A percentile compares a stretch with the other conserved stretches of the same genome.
These are phyloP conservation scores for Chytriomyces hyalinus DNA, from an alignment of 192 early-diverging fungal genomes.

Conservation along the genomic window DNA sequence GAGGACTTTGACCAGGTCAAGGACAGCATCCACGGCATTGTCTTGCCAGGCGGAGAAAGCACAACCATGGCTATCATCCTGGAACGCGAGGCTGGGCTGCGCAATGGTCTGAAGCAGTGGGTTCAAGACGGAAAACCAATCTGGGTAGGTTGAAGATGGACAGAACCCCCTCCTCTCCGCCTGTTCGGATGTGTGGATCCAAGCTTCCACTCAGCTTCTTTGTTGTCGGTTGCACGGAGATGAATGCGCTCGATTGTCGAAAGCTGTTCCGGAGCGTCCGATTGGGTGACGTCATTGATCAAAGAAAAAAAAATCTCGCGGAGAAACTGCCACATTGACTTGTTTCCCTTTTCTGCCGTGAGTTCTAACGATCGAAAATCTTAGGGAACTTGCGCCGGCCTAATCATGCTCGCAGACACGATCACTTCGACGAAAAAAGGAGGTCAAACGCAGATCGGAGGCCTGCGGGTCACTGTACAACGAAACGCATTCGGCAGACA, in stretches of 20 bases:
- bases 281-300: too few species aligned
- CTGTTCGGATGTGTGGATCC: too few species aligned
- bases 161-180: not conserved
- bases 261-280: too few species aligned
- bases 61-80: slow-evolving; percentile 94
- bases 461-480: slow-evolving; percentile 80
- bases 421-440: slow-evolving; percentile 78
- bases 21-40: slow-evolving; percentile 75
- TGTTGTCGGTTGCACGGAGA: too few species aligned
- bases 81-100: slow-evolving; percentile 75
- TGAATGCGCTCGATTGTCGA: too few species aligned
- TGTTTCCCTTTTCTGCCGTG: too few species aligned
- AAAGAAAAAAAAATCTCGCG: too few species aligned
- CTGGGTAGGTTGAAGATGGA: slow-evolving; percentile 43
- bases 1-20: slow-evolving; percentile 63
- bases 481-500: slow-evolving; percentile 96
- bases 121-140: slow-evolving; percentile 81
- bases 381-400: slow-evolving; percentile 93
- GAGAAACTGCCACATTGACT: too few species aligned
- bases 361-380: too few species aligned
- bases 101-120: slow-evolving; percentile 80
- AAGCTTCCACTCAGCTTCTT: too few species aligned
- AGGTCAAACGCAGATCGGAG: slow-evolving; percentile 85
- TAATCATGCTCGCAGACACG: slow-evolving; percentile 86
- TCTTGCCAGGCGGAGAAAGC: slow-evolving; percentile 95